phyloP scores from a whole-genome alignment of 805 yeast species.

The Candida succiphila region DNA sequence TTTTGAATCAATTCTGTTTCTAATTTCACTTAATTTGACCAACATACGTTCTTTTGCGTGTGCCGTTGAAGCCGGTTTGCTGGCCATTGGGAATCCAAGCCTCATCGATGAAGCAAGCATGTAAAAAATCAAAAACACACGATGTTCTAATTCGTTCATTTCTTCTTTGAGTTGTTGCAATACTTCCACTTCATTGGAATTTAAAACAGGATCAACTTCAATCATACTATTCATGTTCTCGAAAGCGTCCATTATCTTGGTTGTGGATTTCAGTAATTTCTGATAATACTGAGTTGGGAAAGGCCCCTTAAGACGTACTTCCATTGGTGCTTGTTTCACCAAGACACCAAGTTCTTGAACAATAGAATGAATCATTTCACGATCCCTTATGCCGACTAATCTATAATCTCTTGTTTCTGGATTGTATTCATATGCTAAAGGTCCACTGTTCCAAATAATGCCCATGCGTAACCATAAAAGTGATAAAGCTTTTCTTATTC shows the following conservation, averaged over 20 bases:
- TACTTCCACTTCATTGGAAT: conserved; percentile 44
- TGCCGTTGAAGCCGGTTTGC: conserved; percentile 66
- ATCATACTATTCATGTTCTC: conserved; percentile 67
- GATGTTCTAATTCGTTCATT: conserved; percentile 57
- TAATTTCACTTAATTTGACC: conserved; percentile 49
- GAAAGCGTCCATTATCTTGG: conserved; percentile 60
- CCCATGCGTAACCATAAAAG: conserved; percentile 75
- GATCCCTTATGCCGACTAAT: conserved; percentile 34
- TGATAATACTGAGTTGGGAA: conserved; percentile 49
- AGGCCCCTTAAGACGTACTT: conserved; percentile 63
- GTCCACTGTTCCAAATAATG: conserved; percentile 70
- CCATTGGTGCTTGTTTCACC: conserved; percentile 65
- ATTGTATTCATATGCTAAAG: conserved; percentile 36
- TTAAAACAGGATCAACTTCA: conserved; percentile 46
- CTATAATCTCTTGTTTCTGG: conserved; percentile 14
- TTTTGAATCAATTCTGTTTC: conserved; percentile 26
- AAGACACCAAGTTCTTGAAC: conserved; percentile 51
- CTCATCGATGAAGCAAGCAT: conserved; percentile 69
- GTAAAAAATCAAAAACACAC: conserved; percentile 69
- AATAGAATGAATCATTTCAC: conserved; percentile 35
- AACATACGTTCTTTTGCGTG: conserved; percentile 65
- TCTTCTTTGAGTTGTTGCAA: conserved; percentile 45
- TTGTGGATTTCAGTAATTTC: conserved; percentile 43
- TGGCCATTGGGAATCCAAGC: conserved; percentile 70
- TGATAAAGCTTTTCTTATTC: conserved; percentile 56